Conservation (phyloP, 495 filamentous ascomycete species). For the Hypoxylon cercidicola region DNA sequence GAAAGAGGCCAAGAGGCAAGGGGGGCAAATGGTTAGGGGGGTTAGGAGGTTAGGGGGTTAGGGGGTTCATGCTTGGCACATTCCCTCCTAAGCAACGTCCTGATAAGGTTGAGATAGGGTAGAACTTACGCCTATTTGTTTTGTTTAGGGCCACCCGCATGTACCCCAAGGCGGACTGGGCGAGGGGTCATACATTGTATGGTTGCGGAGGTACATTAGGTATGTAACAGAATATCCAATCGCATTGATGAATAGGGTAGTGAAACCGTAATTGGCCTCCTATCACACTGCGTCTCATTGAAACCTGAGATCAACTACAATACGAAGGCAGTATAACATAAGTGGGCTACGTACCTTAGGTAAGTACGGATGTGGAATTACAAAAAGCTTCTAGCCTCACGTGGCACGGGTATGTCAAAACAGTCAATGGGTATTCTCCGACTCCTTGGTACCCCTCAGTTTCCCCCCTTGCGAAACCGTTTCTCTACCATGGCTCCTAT, state of each 20-base stretch:
- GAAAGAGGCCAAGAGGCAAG: background rate
- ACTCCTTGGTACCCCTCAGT: slow-evolving; percentile 4
- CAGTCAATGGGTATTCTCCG: slow-evolving; percentile 16
- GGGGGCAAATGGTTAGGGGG: background rate
- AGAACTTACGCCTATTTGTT: background rate
- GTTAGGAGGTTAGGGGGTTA: no score
- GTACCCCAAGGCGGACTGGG: slow-evolving; percentile 18
- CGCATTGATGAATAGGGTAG: background rate
- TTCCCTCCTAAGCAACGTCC: slow-evolving; percentile 23
- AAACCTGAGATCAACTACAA: no score
- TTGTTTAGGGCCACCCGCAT: background rate
- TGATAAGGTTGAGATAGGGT: slow-evolving; percentile 25
- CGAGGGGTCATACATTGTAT: no score
- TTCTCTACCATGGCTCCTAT: background rate
- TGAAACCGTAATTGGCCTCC: no score
- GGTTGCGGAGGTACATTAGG: no score
- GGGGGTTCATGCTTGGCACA: slow-evolving; percentile 20
- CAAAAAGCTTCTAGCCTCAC: slow-evolving; percentile 3
- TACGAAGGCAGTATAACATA: no score
- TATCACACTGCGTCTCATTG: no score
- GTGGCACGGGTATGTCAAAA: slow-evolving; percentile 7
- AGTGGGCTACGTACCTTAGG: no score
- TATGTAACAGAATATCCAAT: background rate
- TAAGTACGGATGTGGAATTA: background rate
- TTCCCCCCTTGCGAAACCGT: background rate